Evolutionary conservation across 495 filamentous ascomycete species (phyloP), one percentile per base, ranked within the genome.

Genomic region (Aspergillus coremiiformis): DNA sequence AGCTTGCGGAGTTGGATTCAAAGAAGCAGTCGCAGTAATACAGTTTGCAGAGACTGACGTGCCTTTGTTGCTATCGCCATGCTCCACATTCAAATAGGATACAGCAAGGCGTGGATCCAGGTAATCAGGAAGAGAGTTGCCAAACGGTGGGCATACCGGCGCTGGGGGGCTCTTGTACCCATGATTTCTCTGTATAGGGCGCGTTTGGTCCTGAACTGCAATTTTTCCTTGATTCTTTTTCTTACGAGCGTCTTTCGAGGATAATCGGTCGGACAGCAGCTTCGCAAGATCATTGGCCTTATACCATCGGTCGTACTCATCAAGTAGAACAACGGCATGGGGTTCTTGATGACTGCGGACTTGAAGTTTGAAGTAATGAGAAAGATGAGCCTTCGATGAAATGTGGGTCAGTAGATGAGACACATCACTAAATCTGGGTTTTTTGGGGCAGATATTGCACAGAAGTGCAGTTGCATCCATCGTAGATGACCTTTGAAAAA

Each of bases 341-440:
- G 54, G 52, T 32, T 94, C 85, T 21, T 76, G 69, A 23, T 76
- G 69, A 43, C 81, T 75, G 51, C 75, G 77, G 47, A 95, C 76
- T 53, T 84, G 76, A 30, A 87, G 69, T 55, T 86, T 87, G 75
- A 86, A 87, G 44, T 84, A 78, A 55, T 85, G 74, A 14, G 86
- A 78, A 10, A 95, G 69, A 63, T 96, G 90, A 29, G 82, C 83
- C 61, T 95, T 95, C 45, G 89, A 95, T 21, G 82, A 77, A 15
- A 94, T 77, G 59, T 96, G 90, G 27, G 90, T 96, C 51, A 96
- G 76, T 21, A 95, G 74, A 60, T 95, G 90, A 14, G 90, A 94
- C 27, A 88, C 68, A 62, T 96, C 90, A 46, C 89, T 93, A 68
- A 95, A 96, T 33, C 63, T 71, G 10, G 88, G 86, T 48, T 77